Conservation (phyloP, 208 protist genomes). For the Leishmania turanica region DNA sequence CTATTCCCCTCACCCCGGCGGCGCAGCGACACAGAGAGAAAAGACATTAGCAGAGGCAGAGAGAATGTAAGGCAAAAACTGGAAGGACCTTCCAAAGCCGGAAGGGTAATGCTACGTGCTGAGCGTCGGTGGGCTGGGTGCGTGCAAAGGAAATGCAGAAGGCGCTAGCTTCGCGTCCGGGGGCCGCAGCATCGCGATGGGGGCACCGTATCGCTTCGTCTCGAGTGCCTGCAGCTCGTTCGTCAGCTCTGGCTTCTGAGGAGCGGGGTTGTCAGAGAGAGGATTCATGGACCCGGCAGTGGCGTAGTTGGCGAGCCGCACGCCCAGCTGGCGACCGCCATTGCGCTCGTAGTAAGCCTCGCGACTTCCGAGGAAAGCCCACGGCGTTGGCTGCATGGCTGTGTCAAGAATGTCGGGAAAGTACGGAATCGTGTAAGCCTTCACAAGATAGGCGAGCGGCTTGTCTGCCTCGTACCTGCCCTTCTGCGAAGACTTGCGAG, state of each 20-base stretch:
- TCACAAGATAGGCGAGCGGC: constrained; percentile 59
- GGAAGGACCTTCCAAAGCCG: neutral
- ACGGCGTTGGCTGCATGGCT: constrained; percentile 78
- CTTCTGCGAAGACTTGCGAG: constrained; percentile 58
- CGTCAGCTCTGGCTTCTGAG: constrained; percentile 49
- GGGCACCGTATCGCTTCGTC: constrained; percentile 47
- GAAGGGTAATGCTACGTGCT: neutral
- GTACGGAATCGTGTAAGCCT: constrained; percentile 85
- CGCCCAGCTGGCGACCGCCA: constrained; percentile 63
- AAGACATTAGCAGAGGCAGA: neutral
- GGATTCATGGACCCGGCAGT: constrained; percentile 52
- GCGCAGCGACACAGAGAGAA: neutral
- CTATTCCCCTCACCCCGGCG: neutral
- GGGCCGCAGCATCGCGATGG: constrained; percentile 77
- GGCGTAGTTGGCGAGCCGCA: constrained; percentile 62
- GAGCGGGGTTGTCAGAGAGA: constrained; percentile 64
- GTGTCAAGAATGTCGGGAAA: constrained; percentile 91
- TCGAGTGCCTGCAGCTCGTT: constrained; percentile 62
- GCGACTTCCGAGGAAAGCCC: constrained; percentile 83
- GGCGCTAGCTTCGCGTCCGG: constrained; percentile 21
- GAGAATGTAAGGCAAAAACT: neutral
- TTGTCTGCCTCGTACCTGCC: constrained; percentile 84
- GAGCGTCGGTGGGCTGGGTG: neutral
- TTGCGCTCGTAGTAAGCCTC: constrained; percentile 81
- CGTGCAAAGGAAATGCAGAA: neutral